These are phyloP conservation scores for Pythium brachiatum DNA, from an alignment of 352 stramenopile species.

Conservation along the genomic window DNA sequence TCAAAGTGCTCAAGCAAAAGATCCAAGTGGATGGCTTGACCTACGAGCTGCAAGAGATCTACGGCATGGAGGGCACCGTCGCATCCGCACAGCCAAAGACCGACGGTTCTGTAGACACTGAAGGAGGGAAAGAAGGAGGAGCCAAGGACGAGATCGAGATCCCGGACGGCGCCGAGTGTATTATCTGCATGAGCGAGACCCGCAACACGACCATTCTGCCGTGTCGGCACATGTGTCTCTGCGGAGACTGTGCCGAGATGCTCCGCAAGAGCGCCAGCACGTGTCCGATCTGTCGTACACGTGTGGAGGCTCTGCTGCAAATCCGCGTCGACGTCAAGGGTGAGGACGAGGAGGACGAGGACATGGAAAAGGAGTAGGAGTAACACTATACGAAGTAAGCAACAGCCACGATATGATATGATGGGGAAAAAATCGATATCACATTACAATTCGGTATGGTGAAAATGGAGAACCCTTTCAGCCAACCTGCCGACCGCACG, in stretches of 20 bases:
- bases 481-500: not conserved
- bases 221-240: constrained; percentile 88
- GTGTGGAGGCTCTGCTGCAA: constrained; percentile 72
- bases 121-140: constrained; percentile 15
- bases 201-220: constrained; percentile 82
- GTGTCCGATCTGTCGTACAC: constrained; percentile 79
- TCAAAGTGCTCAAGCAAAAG: constrained; percentile 87
- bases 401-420: not conserved
- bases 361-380: constrained; percentile 7
- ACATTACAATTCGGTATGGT: constrained; percentile 11
- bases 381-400: too few species aligned
- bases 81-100: constrained; percentile 39
- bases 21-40: constrained; percentile 66
- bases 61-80: constrained; percentile 77
- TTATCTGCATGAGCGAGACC: constrained; percentile 83
- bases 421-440: not conserved
- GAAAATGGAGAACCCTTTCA: constrained; percentile 7
- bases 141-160: constrained; percentile 51
- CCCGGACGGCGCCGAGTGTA: constrained; percentile 79
- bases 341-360: constrained; percentile 14
- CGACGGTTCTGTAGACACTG: not conserved
- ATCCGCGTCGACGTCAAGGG: constrained; percentile 64
- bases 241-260: constrained; percentile 71
- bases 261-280: constrained; percentile 69
- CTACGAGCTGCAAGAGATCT: constrained; percentile 88